These are phyloP conservation scores for Exophiala sp. DNA, from an alignment of 2,329 filamentous ascomycete genomes.

Conservation along the genomic window DNA sequence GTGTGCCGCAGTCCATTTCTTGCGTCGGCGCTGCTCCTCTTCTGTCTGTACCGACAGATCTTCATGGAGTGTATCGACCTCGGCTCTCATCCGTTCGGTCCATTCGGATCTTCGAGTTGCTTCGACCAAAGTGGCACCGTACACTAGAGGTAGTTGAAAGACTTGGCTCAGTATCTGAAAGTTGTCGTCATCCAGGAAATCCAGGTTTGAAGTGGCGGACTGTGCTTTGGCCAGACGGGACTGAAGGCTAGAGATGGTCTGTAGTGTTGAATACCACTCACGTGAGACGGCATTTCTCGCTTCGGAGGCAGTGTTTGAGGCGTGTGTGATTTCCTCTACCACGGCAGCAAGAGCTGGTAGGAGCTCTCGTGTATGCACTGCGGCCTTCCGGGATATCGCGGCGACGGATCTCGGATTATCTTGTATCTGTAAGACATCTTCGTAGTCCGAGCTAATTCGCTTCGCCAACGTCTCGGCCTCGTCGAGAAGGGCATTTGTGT, in stretches of 20 bases:
- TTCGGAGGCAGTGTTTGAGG: conserved; percentile 60
- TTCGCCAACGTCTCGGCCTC: conserved; percentile 81
- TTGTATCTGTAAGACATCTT: conserved; percentile 64
- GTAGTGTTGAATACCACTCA: conserved; percentile 69
- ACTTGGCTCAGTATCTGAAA: conserved; percentile 77
- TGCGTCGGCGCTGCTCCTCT: conserved; percentile 80
- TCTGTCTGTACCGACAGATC: conserved; percentile 90
- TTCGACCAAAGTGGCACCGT: conserved; percentile 82
- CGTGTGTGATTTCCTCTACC: conserved; percentile 51
- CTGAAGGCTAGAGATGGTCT: conserved; percentile 72
- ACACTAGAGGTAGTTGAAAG: conserved; percentile 78
- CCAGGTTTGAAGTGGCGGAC: conserved; percentile 63
- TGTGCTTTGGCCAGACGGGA: conserved; percentile 67
- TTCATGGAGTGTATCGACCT: conserved; percentile 81
- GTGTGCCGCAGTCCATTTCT: conserved; percentile 67
- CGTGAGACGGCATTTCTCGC: conserved; percentile 48
- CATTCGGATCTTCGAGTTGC: conserved; percentile 82
- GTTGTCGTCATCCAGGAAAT: conserved; percentile 67
- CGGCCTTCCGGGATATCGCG: conserved; percentile 58
- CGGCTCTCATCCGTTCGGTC: conserved; percentile 81
- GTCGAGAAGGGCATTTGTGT: conserved; percentile 23
- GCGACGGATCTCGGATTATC: conserved; percentile 60
- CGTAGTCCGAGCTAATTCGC: conserved; percentile 82
- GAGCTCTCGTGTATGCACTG: conserved; percentile 58
- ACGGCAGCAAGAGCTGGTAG: conserved; percentile 56